Percentiles rank a stretch among this genome's conserved stretches.
Evolutionary conservation across 768 basidiomycete species (phyloP).

Genomic region (Epithele typhae): DNA sequence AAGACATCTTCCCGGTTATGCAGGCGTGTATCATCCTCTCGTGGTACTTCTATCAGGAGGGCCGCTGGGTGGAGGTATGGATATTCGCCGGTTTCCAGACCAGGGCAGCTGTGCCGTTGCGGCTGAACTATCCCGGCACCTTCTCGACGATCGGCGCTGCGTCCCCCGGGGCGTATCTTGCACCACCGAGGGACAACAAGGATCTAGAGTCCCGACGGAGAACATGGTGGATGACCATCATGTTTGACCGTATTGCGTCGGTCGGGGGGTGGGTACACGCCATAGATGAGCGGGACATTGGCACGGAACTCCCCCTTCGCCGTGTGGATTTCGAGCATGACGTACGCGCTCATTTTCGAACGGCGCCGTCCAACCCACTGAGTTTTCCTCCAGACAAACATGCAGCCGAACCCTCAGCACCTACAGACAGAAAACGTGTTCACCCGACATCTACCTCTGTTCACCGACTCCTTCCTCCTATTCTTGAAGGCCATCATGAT

Average conservation of each 20-base stretch:
- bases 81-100: constrained; percentile 85
- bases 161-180: constrained; percentile 75
- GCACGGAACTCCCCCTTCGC: constrained; percentile 77
- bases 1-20: constrained; percentile 83
- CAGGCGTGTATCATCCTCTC: constrained; percentile 83
- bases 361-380: constrained; percentile 1
- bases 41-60: constrained; percentile 91
- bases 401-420: constrained; percentile 71
- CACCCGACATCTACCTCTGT: constrained; percentile 65
- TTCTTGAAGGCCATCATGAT: constrained; percentile 82
- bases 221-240: constrained; percentile 89
- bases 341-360: constrained; percentile 32
- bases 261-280: constrained; percentile 82
- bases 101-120: constrained; percentile 74
- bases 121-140: constrained; percentile 83
- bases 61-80: constrained; percentile 89
- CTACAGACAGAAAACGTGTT: constrained; percentile 61
- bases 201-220: constrained; percentile 77
- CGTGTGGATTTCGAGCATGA: constrained; percentile 72
- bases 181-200: constrained; percentile 69
- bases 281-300: constrained; percentile 79
- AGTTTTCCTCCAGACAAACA: neutral
- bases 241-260: constrained; percentile 74
- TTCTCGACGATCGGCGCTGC: constrained; percentile 57
- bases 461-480: constrained; percentile 78